Percentiles rank a stretch among this genome's conserved stretches.
phyloP scores from a whole-genome alignment of 192 early-diverging fungal species.

The Dimargaris xerosporica region DNA sequence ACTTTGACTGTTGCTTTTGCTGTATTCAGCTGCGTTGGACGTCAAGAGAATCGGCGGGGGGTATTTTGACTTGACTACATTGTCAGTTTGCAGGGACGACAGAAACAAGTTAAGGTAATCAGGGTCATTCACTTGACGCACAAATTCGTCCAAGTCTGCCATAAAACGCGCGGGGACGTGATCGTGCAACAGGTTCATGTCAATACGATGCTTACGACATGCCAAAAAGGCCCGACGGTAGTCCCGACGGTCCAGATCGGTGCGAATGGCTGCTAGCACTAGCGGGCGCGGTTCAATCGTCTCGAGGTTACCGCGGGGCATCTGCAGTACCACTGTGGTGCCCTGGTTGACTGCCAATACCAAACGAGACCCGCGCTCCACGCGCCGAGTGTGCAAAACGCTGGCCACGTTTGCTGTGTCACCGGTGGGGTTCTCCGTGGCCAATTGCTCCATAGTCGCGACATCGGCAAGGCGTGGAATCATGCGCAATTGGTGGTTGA shows the following conservation, averaged over 20 bases:
- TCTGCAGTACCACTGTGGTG: constrained; percentile 43
- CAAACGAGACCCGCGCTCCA: constrained; percentile 88
- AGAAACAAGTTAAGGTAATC: constrained; percentile 89
- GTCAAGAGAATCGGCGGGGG: constrained; percentile 10
- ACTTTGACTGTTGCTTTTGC: neutral
- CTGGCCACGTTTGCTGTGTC: neutral
- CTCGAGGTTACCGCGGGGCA: constrained; percentile 96
- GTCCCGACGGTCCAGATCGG: constrained; percentile 38
- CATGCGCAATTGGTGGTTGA: constrained; percentile 64
- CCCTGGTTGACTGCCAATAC: constrained; percentile 56
- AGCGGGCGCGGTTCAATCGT: constrained; percentile 82
- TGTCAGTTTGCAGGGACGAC: constrained; percentile 62
- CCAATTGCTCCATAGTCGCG: neutral
- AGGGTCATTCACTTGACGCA: constrained; percentile 54
- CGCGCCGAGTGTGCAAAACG: constrained; percentile 29
- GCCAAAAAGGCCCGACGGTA: constrained; percentile 64
- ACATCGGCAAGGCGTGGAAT: constrained; percentile 27
- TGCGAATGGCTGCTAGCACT: constrained; percentile 57
- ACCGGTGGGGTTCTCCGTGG: neutral
- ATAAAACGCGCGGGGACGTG: constrained; percentile 53
- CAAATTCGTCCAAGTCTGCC: constrained; percentile 50
- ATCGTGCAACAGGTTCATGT: constrained; percentile 85
- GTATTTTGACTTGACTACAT: constrained; percentile 75
- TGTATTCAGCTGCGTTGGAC: neutral
- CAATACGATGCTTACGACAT: constrained; percentile 83